Percentiles rank a stretch among this genome's conserved stretches.
Conservation (phyloP, 228 moss, liverwort and hornwort species). For the Sphagnum fallax region DNA sequence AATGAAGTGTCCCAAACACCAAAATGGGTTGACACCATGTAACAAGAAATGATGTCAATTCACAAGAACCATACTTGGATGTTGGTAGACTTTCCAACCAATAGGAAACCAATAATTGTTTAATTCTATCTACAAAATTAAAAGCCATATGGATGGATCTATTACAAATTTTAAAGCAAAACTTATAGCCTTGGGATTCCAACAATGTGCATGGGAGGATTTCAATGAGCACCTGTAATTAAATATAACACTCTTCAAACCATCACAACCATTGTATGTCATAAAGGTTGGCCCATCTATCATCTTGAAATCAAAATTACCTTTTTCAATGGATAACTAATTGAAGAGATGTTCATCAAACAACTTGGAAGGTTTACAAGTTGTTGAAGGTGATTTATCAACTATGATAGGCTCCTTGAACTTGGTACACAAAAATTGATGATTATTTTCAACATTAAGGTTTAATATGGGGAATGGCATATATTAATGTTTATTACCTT, state of each 20-base stretch:
- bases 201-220: background rate
- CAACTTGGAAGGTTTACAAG: slow-evolving; percentile 6
- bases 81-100: background rate
- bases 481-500: background rate
- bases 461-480: background rate
- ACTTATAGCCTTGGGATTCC: background rate
- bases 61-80: background rate
- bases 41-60: background rate
- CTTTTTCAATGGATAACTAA: background rate
- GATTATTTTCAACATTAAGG: background rate
- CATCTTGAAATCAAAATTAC: slow-evolving; percentile 7
- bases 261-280: background rate
- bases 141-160: background rate
- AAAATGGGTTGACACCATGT: background rate
- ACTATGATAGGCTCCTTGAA: background rate
- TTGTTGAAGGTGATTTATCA: slow-evolving; percentile 1
- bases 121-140: background rate
- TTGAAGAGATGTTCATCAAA: background rate
- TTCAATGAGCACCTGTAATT: background rate
- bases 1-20: background rate
- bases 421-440: slow-evolving; percentile 1
- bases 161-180: background rate
- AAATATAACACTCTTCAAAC: slow-evolving; percentile 4
- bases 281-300: background rate
- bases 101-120: background rate